These are phyloP conservation scores for Salisapilia sapeloensis DNA, from an alignment of 352 stramenopile species.

Conservation along the genomic window DNA sequence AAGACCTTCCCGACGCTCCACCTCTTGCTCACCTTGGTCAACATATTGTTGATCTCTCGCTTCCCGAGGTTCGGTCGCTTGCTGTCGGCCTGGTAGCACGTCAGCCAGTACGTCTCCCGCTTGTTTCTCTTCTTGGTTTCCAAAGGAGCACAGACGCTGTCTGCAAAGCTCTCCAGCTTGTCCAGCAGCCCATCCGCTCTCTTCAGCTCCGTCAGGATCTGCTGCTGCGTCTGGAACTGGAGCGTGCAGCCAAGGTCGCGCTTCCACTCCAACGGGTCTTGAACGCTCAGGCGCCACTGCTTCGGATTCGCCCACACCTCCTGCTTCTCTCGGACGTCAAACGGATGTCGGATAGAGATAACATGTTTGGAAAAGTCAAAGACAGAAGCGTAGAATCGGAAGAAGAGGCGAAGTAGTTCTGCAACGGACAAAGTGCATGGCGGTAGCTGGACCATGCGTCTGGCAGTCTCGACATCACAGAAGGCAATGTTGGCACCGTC, in stretches of 20 bases:
- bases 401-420: slow-evolving; percentile 89
- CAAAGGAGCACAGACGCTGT: slow-evolving; percentile 12
- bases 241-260: slow-evolving; percentile 72
- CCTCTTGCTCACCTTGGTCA: too few species aligned
- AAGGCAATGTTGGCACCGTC: slow-evolving; percentile 64
- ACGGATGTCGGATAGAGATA: slow-evolving; percentile 75
- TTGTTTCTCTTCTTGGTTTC: too few species aligned
- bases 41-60: too few species aligned
- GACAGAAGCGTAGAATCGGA: slow-evolving; percentile 91
- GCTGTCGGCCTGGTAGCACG: too few species aligned
- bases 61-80: too few species aligned
- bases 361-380: slow-evolving; percentile 94
- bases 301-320: slow-evolving; percentile 36
- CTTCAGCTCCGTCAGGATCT: slow-evolving; percentile 42
- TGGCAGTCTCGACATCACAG: slow-evolving; percentile 18
- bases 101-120: too few species aligned
- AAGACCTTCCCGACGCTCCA: too few species aligned
- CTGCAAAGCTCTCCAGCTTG: slow-evolving; percentile 27
- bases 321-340: slow-evolving; percentile 18
- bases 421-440: slow-evolving; percentile 14
- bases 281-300: slow-evolving; percentile 70
- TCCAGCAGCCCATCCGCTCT: slow-evolving; percentile 30
- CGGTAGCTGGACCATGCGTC: background rate
- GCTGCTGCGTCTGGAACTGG: slow-evolving; percentile 38
- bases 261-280: slow-evolving; percentile 63